Base-by-base conservation (phyloP, 495 filamentous ascomycete species). In the Penicillium simplicissimum region DNA sequence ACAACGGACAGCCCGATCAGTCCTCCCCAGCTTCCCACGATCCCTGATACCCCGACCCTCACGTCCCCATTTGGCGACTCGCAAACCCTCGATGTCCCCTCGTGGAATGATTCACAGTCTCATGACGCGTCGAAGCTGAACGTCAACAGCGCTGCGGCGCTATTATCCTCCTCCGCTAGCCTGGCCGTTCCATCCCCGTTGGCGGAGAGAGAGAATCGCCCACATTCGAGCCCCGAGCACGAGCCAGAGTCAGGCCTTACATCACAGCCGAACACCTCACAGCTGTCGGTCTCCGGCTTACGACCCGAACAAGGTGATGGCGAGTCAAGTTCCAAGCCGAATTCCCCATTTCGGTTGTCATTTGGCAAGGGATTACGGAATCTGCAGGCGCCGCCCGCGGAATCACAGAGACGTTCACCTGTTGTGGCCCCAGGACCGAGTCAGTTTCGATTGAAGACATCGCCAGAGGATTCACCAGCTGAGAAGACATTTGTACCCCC, bases 271-370 rank as follows among this genome's bases (percentile, higher is more conserved):
- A 75, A 71, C 47, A 60, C 65, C 51, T 73, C 73, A 10, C 73
- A 76, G 25, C 61, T 64, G 7, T 71, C 72, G 10, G 58, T 66
- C 34, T 31, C 66, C 7, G 57, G 54, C 8, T 57, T 62, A 40
- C 67, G 65, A 47, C 58, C 67, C 10, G 72, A 75, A 17, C 68
- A 68, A 35, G 65, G 68, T 14, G 72, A 79, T 53, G 58, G 45
- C 28, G 73, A 79, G 15, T 64, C 69, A 6, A 61, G 58, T 36
- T 70, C 67, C 10, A 77, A 77, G 59, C 58, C 74, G 14, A 74
- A 40, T 31, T 79, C 77, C 13, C 72, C 76, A 7, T 79, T 79
- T 58, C 71, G 74, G 11, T 67, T 70, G 8, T 77, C 75, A 1
- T 71, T 79, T 40, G 72, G 69, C 23, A 77, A 75, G 60, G 64